Base-by-base conservation (phyloP, 169 alveolate species). In the Babesia ovata region DNA sequence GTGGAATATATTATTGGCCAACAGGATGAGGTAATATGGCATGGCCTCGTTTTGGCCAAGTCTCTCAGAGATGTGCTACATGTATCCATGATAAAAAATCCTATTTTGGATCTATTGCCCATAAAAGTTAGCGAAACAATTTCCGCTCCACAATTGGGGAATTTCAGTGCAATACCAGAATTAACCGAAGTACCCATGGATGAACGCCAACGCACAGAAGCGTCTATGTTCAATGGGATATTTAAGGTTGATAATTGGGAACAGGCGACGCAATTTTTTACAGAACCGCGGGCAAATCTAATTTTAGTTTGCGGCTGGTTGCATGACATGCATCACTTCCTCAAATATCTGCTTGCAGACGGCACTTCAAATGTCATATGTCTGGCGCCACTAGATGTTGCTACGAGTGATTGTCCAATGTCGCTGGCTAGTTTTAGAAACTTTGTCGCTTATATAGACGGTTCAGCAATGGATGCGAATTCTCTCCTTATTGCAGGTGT, bases 301-400 rank as follows among this genome's bases (percentile, higher is more conserved):
- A 52, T 90, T 29, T 78, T 90, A 45, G 77, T 90, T 21, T 86
- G 92, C 50, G 94, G 94, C 0, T 90, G 94, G 94, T 77, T 87
- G 24, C 71, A 76, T 53, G 89, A 86, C 63, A 63, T 90, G 57
- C 75, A 84, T 59, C 24, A 67, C 53, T 75, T 90, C 57, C 53
- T 90, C 42, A 90, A 72, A 73, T 61, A 73, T n/a, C 54, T 86
- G 63, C 50, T 89, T 58, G 63, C 62, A 52, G 56, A 73, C 70
- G 49, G 79, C 53, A 48, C 65, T 77, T 39, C 76, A 63, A 71
- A 86, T 83, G 67, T 75, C 48, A 65, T 90, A 66, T 76, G 84
- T 72, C 56, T 90, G 79, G 62, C 91, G 48, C 83, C 91, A 50
- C 52, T 63, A 57, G 79, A 86, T 70, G n/a, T 78, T 17, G 84